Conservation (phyloP, 768 basidiomycete species). For the Zangia roseola region DNA sequence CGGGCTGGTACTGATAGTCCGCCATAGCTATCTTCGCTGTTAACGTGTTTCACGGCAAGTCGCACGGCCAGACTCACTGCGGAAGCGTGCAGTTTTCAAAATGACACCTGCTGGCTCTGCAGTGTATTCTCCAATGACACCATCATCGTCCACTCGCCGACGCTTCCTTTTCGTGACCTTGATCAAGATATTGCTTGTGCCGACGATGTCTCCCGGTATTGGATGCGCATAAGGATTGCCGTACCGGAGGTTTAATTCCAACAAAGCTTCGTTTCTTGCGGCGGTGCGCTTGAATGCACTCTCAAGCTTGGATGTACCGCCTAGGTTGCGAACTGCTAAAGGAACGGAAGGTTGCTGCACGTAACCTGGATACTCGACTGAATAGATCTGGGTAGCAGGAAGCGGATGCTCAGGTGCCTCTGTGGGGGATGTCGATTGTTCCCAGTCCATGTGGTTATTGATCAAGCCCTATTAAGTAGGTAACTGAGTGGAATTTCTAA, state of each 20-base stretch:
- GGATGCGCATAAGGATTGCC: constrained; percentile 81
- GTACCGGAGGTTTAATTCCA: constrained; percentile 78
- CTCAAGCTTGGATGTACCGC: constrained; percentile 69
- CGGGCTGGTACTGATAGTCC: constrained; percentile 87
- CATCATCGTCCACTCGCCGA: constrained; percentile 34
- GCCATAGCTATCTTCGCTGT: constrained; percentile 70
- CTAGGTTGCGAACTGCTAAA: constrained; percentile 61
- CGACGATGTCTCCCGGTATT: constrained; percentile 74
- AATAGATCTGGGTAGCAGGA: constrained; percentile 63
- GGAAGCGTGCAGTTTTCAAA: constrained; percentile 84
- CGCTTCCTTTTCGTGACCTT: constrained; percentile 77
- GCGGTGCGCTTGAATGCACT: constrained; percentile 71
- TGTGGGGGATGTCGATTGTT: constrained; percentile 13
- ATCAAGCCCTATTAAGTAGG: neutral
- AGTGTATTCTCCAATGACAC: constrained; percentile 64
- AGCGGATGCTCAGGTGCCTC: constrained; percentile 44
- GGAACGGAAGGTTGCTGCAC: constrained; percentile 62
- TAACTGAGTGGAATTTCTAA: too few relatives aligned
- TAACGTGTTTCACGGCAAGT: neutral
- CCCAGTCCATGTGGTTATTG: constrained; percentile 8
- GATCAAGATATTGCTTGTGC: constrained; percentile 78
- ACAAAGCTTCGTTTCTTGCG: constrained; percentile 56
- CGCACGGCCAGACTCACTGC: constrained; percentile 56
- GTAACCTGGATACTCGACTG: constrained; percentile 91
- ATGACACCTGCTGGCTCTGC: constrained; percentile 71